A percentile compares a stretch with the other conserved stretches of the same genome.
These are phyloP conservation scores for Odontarrhena argentea DNA, from an alignment of 345 rosid genomes.

Conservation along the genomic window DNA sequence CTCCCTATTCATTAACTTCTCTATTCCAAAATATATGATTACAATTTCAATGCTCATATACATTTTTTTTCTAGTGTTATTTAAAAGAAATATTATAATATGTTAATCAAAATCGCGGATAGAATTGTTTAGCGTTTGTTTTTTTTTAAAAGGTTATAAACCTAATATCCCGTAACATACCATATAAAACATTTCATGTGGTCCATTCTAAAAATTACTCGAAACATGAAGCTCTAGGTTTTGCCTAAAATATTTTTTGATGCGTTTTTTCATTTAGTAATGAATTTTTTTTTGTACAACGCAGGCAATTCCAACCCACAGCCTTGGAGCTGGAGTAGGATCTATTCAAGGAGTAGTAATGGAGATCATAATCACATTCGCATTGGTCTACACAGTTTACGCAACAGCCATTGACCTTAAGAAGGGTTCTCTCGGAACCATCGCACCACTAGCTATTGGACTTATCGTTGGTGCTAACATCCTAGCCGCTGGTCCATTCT, in stretches of 20 bases:
- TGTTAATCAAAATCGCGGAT: no score
- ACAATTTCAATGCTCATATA: neutral
- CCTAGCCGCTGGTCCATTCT: conserved; percentile 86
- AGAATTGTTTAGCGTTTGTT: no score
- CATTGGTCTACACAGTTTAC: conserved; percentile 80
- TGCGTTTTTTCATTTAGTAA: neutral
- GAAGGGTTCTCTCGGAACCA: conserved; percentile 78
- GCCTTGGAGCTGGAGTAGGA: conserved; percentile 71
- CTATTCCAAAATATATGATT: neutral
- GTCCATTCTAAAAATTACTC: no score
- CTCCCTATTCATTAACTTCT: neutral
- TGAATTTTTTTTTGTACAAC: neutral
- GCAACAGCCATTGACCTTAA: conserved; percentile 94
- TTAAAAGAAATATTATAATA: no score
- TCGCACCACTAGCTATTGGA: conserved; percentile 87
- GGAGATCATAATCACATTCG: conserved; percentile 88
- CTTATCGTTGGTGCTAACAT: conserved; percentile 95
- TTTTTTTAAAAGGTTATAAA: no score
- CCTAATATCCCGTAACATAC: no score
- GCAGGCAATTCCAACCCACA: conserved; percentile 72
- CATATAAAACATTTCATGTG: no score
- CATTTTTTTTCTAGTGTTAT: no score
- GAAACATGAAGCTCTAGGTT: no score
- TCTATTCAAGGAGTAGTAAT: conserved; percentile 74
- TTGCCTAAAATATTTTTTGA: no score